Conservation (phyloP, 768 basidiomycete species). For the Rhodotorula babjevae region DNA sequence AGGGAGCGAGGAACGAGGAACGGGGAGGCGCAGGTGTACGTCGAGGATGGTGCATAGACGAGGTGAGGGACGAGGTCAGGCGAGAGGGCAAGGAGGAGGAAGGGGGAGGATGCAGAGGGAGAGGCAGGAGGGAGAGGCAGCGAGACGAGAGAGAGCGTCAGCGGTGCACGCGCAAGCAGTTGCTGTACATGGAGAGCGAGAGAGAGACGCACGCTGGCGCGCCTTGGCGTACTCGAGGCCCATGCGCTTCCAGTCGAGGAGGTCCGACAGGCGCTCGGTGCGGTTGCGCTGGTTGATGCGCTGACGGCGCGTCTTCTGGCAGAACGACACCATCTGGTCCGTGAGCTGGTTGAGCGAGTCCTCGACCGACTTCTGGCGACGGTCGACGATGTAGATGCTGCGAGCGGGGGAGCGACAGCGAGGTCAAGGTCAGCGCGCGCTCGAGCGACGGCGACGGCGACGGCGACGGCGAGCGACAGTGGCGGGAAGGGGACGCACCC, state of each 20-base stretch:
- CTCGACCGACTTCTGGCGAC: slow-evolving; percentile 80
- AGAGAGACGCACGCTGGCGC: slow-evolving; percentile 58
- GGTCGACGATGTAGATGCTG: slow-evolving; percentile 78
- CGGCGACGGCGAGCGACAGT: neutral
- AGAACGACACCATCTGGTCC: slow-evolving; percentile 68
- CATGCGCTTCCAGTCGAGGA: slow-evolving; percentile 96
- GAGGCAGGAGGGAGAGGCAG: too few relatives aligned
- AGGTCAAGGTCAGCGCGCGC: neutral
- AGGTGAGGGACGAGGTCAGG: too few relatives aligned
- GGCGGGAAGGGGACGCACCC: slow-evolving; percentile 7
- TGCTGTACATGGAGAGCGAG: too few relatives aligned
- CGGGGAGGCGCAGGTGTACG: too few relatives aligned
- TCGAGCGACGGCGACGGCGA: neutral
- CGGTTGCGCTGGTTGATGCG: slow-evolving; percentile 98
- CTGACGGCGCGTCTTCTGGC: slow-evolving; percentile 81
- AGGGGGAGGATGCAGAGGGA: too few relatives aligned
- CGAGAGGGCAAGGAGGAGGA: too few relatives aligned
- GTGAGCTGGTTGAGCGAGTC: slow-evolving; percentile 83
- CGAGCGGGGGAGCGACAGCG: neutral
- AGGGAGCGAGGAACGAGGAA: neutral
- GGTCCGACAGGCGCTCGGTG: slow-evolving; percentile 84
- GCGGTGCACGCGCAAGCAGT: too few relatives aligned
- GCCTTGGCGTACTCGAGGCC: slow-evolving; percentile 97
- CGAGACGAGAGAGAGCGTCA: too few relatives aligned
- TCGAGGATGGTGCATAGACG: too few relatives aligned